Conservation (phyloP, 768 basidiomycete genomes). For the Rhizopogon sp. region DNA sequence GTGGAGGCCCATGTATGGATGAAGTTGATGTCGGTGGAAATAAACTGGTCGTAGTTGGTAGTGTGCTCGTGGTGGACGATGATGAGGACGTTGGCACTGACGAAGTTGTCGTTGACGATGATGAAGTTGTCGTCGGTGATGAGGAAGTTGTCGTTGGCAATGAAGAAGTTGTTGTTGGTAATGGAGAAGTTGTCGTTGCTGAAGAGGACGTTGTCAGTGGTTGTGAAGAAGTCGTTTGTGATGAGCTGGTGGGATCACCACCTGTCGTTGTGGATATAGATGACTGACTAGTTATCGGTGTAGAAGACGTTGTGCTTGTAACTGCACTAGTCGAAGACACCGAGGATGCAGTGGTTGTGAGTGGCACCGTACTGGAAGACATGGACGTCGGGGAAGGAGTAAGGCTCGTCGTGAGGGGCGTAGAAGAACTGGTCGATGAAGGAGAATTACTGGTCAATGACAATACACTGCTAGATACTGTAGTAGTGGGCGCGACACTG, state of each 20-base stretch:
- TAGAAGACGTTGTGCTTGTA: slow-evolving; percentile 8
- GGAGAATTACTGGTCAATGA: slow-evolving; percentile 9
- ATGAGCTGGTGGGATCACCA: slow-evolving; percentile 3
- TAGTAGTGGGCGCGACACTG: slow-evolving; percentile 11
- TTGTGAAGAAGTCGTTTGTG: neutral
- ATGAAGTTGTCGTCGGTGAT: slow-evolving; percentile 4
- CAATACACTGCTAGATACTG: slow-evolving; percentile 10
- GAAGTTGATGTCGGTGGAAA: slow-evolving; percentile 3
- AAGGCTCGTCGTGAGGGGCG: slow-evolving; percentile 11
- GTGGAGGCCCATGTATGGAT: neutral
- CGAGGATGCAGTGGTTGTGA: slow-evolving; percentile 14
- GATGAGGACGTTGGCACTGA: slow-evolving; percentile 10
- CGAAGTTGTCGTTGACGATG: slow-evolving; percentile 14
- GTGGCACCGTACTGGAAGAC: slow-evolving; percentile 2
- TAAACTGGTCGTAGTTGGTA: neutral
- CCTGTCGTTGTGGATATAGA: slow-evolving; percentile 16
- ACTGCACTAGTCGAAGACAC: slow-evolving; percentile 12
- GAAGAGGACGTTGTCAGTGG: slow-evolving; percentile 9
- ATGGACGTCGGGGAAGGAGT: slow-evolving; percentile 7
- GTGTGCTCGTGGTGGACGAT: slow-evolving; percentile 8
- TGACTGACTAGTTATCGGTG: slow-evolving; percentile 14
- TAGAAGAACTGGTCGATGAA: slow-evolving; percentile 3
- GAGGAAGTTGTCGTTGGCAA: slow-evolving; percentile 12
- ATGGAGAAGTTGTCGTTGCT: slow-evolving; percentile 5
- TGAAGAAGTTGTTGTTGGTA: slow-evolving; percentile 11